These are phyloP conservation scores for Globisporangium acanthophoron DNA, from an alignment of 352 stramenopile species.

Conservation along the genomic window DNA sequence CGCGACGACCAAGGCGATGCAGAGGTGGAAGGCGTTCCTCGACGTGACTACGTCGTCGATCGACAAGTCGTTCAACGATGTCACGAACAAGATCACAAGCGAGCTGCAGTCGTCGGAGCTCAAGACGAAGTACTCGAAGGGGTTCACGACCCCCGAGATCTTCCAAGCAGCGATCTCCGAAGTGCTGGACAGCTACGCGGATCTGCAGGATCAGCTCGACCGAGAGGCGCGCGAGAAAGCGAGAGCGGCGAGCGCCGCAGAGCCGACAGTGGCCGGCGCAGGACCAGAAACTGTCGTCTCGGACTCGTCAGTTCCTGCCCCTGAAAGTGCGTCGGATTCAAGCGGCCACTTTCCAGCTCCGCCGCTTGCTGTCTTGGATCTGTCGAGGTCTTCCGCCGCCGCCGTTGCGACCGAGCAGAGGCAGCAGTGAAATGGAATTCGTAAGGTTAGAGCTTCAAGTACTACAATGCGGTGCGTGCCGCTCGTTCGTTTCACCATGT, in stretches of 20 bases:
- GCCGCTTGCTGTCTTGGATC: background rate
- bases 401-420: background rate
- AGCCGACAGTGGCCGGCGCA: background rate
- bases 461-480: too few relatives aligned
- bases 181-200: constrained; percentile 32
- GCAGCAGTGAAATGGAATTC: too few relatives aligned
- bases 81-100: constrained; percentile 43
- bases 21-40: constrained; percentile 60
- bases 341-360: background rate
- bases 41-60: constrained; percentile 47
- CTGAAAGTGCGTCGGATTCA: background rate
- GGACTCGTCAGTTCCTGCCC: background rate
- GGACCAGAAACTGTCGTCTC: background rate
- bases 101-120: constrained; percentile 42
- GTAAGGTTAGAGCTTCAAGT: too few relatives aligned
- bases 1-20: constrained; percentile 23
- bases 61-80: constrained; percentile 33
- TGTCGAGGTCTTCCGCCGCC: background rate
- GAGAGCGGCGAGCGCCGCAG: background rate
- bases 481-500: too few relatives aligned
- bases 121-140: constrained; percentile 37
- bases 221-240: constrained; percentile 15
- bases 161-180: constrained; percentile 29
- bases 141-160: constrained; percentile 53
- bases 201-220: constrained; percentile 30